phyloP scores from a whole-genome alignment of 2,329 filamentous ascomycete genomes.

The Monosporascus sp. region DNA sequence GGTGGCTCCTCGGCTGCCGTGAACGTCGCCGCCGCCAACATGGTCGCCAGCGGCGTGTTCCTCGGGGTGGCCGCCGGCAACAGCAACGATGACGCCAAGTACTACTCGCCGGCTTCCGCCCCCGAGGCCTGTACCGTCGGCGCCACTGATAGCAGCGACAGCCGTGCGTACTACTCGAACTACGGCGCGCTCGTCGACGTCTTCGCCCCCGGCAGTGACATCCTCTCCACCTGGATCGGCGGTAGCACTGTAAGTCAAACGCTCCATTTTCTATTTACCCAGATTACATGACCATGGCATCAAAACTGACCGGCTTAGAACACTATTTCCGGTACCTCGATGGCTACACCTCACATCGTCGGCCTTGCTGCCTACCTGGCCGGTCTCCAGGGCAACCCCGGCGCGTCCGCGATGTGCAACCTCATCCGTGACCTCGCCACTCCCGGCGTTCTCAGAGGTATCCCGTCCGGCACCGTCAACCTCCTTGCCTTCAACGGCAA shows the following conservation, averaged over 20 bases:
- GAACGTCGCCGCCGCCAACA: constrained; percentile 44
- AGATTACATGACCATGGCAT: neutral
- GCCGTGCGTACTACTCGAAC: constrained; percentile 42
- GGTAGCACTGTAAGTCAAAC: constrained; percentile 22
- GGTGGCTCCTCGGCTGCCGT: constrained; percentile 39
- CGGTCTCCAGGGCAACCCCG: constrained; percentile 32
- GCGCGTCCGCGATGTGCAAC: constrained; percentile 36
- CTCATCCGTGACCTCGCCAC: constrained; percentile 36
- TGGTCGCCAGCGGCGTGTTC: constrained; percentile 42
- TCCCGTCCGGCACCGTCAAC: constrained; percentile 30
- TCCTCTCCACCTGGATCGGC: constrained; percentile 36
- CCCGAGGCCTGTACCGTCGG: constrained; percentile 47
- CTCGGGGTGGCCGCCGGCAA: constrained; percentile 55
- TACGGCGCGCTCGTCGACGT: constrained; percentile 40
- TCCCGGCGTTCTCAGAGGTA: constrained; percentile 31
- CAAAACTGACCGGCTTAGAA: constrained; percentile 30
- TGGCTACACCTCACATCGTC: constrained; percentile 57
- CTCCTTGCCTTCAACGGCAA: constrained; percentile 29
- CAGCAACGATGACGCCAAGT: constrained; percentile 32
- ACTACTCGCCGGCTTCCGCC: constrained; percentile 43
- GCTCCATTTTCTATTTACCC: neutral
- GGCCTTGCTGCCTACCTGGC: constrained; percentile 55
- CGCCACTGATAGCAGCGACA: constrained; percentile 36
- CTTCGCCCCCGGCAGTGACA: constrained; percentile 37
- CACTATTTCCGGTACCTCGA: constrained; percentile 53